Conservation (phyloP, 192 early-diverging fungal species). For the Linnemannia elongata region DNA sequence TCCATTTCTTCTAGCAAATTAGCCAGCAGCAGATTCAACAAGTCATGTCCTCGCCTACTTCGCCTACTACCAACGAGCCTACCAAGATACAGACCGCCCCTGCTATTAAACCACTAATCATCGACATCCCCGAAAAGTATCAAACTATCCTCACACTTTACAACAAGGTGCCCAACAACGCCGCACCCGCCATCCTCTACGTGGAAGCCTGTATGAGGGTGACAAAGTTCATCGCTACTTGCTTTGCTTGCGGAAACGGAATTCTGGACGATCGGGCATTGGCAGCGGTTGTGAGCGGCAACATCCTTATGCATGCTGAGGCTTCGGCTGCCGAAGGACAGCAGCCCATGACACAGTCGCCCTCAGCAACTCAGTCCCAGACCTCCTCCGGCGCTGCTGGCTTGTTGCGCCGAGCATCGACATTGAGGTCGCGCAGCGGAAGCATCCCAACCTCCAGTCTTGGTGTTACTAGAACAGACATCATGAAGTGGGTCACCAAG, state of each 20-base stretch:
- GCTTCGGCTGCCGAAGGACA: constrained; percentile 3
- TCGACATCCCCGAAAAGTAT: constrained; percentile 78
- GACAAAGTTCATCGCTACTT: constrained; percentile 70
- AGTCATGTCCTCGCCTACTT: constrained; percentile 37
- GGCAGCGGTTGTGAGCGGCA: constrained; percentile 47
- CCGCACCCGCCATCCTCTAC: constrained; percentile 71
- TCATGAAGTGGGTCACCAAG: constrained; percentile 50
- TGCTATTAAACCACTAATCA: constrained; percentile 52
- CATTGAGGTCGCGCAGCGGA: constrained; percentile 40
- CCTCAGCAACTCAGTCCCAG: constrained; percentile 25
- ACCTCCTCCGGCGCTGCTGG: constrained; percentile 26
- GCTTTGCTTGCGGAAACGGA: constrained; percentile 47
- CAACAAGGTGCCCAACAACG: constrained; percentile 64
- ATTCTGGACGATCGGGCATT: constrained; percentile 50
- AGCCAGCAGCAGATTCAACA: constrained; percentile 42
- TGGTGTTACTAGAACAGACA: constrained; percentile 40
- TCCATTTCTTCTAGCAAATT: constrained; percentile 23
- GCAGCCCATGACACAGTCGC: constrained; percentile 32
- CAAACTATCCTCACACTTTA: constrained; percentile 75
- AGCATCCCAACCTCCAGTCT: constrained; percentile 27
- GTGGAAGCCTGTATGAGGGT: constrained; percentile 78
- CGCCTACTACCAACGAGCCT: constrained; percentile 40
- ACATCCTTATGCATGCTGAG: constrained; percentile 35
- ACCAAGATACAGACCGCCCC: constrained; percentile 32
- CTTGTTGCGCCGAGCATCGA: constrained; percentile 42